phyloP scores from a whole-genome alignment of 2,329 filamentous ascomycete species.

The Zymoseptoria pseudotritici region DNA sequence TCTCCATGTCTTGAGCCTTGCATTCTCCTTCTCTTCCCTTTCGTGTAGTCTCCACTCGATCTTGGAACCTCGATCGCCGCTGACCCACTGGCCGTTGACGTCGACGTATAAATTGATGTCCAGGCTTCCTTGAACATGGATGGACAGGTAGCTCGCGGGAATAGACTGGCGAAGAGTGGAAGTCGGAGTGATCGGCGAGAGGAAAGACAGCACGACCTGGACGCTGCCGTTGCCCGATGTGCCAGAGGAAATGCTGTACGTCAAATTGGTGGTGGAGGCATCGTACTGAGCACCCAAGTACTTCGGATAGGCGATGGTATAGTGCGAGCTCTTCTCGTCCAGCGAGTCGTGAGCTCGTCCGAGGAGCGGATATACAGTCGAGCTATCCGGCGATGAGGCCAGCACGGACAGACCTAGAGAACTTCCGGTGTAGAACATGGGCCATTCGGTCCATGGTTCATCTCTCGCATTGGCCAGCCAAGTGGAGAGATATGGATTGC shows the following conservation, averaged over 20 bases:
- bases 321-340: constrained; percentile 38
- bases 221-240: constrained; percentile 29
- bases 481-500: constrained; percentile 46
- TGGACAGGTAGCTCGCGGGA: constrained; percentile 71
- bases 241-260: constrained; percentile 51
- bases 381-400: constrained; percentile 53
- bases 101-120: constrained; percentile 43
- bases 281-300: constrained; percentile 59
- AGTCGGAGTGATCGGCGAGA: constrained; percentile 73
- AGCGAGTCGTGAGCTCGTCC: constrained; percentile 60
- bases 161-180: constrained; percentile 74
- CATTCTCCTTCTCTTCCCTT: constrained; percentile 30
- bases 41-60: constrained; percentile 61
- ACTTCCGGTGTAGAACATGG: constrained; percentile 73
- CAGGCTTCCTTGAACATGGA: constrained; percentile 60
- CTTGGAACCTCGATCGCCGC: constrained; percentile 60
- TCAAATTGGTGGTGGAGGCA: constrained; percentile 63
- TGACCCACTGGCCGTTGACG: constrained; percentile 64
- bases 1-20: constrained; percentile 58
- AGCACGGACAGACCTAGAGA: constrained; percentile 59
- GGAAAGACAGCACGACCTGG: constrained; percentile 56
- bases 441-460: constrained; percentile 75
- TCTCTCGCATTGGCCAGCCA: constrained; percentile 60
- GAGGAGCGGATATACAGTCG: constrained; percentile 55
- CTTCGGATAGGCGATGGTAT: constrained; percentile 50